These are phyloP conservation scores for Berkeleyomyces rouxiae DNA, from an alignment of 2,329 filamentous ascomycete species.

Conservation along the genomic window DNA sequence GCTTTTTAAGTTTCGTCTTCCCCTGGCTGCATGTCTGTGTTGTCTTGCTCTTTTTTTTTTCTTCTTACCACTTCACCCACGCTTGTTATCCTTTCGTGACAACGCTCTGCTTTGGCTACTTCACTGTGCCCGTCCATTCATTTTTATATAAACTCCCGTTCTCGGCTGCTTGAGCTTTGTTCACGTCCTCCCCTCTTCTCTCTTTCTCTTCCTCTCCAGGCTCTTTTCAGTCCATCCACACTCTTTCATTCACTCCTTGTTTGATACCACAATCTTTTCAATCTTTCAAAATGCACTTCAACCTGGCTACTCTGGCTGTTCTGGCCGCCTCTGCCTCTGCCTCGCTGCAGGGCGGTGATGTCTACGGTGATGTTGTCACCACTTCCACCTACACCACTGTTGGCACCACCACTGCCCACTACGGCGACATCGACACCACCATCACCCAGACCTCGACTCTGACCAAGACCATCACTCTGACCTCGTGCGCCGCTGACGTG, in stretches of 20 bases:
- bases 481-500: constrained; percentile 14
- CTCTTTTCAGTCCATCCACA: not conserved
- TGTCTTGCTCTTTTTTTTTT: constrained; percentile 5
- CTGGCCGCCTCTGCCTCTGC: constrained; percentile 7
- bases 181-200: not conserved
- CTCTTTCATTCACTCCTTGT: constrained; percentile 10
- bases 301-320: constrained; percentile 11
- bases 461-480: constrained; percentile 14
- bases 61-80: not conserved
- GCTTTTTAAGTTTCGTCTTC: constrained; percentile 10
- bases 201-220: not conserved
- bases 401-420: not conserved
- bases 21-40: constrained; percentile 9
- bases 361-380: not conserved
- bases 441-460: constrained; percentile 14
- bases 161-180: not conserved
- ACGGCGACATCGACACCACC: constrained; percentile 7
- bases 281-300: constrained; percentile 13
- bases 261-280: not conserved
- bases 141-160: constrained; percentile 8
- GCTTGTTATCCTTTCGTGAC: not conserved
- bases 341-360: not conserved
- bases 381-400: constrained; percentile 5
- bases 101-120: not conserved
- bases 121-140: constrained; percentile 9